A percentile compares a stretch with the other conserved stretches of the same genome.
Conservation (phyloP, 305 asterid genomes). For the Solanum hybrid region DNA sequence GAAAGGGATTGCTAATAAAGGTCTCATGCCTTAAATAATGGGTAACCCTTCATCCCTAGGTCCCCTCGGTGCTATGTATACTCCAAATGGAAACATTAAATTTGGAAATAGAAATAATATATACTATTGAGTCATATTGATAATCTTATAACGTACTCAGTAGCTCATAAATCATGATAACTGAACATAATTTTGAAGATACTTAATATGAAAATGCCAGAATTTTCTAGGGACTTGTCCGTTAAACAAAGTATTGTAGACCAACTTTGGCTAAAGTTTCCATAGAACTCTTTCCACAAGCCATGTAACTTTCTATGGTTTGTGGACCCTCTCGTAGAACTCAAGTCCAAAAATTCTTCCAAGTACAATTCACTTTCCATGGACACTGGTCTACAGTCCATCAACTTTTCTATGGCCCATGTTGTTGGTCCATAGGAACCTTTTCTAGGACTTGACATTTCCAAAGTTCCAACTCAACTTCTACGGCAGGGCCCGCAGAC, state of each 20-base stretch:
- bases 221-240: neutral
- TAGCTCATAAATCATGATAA: neutral
- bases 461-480: neutral
- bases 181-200: neutral
- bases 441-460: neutral
- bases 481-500: neutral
- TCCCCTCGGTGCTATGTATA: neutral
- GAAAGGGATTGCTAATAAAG: neutral
- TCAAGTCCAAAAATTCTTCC: neutral
- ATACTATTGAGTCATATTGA: neutral
- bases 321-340: neutral
- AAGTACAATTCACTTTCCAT: neutral
- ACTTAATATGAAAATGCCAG: neutral
- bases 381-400: neutral
- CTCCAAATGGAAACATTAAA: neutral
- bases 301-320: neutral
- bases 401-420: neutral
- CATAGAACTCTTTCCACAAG: neutral
- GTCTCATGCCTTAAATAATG: neutral
- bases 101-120: too few relatives aligned
- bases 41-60: neutral
- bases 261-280: neutral
- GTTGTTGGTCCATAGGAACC: neutral
- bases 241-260: neutral
- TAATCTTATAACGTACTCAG: neutral